Evolutionary conservation across 805 yeast genomes (phyloP).

Genomic region (Kodamaea kakaduensis): DNA sequence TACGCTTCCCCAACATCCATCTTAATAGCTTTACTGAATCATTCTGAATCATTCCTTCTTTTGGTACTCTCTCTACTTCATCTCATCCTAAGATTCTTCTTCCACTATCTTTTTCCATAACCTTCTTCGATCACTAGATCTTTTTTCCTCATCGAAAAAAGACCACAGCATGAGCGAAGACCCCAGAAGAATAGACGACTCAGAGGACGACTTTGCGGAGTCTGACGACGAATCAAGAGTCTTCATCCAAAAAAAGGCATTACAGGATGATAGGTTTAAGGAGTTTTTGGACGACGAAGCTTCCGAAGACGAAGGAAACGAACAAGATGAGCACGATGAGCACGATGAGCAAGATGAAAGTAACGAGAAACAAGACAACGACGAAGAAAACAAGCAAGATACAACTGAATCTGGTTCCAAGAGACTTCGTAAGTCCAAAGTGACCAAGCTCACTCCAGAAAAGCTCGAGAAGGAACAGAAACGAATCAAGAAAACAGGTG

Average conservation of each 20-base stretch:
- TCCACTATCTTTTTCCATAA: no score
- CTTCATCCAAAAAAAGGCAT: slow-evolving; percentile 9
- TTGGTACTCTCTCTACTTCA: no score
- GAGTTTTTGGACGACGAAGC: slow-evolving; percentile 12
- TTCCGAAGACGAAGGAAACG: slow-evolving; percentile 11
- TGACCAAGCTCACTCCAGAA: slow-evolving; percentile 54
- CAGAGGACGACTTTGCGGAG: slow-evolving; percentile 11
- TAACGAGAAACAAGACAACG: slow-evolving; percentile 16
- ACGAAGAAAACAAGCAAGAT: slow-evolving; percentile 14
- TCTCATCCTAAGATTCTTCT: no score
- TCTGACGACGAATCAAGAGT: slow-evolving; percentile 7
- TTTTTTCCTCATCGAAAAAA: neutral
- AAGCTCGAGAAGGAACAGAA: slow-evolving; percentile 52
- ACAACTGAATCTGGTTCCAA: slow-evolving; percentile 4
- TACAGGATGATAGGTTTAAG: slow-evolving; percentile 12
- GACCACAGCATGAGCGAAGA: neutral
- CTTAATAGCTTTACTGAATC: no score
- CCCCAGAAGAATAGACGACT: slow-evolving; percentile 5
- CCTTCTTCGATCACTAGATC: no score
- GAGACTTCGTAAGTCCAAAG: slow-evolving; percentile 6
- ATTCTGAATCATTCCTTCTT: no score
- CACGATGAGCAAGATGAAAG: slow-evolving; percentile 16
- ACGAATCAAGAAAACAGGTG: slow-evolving; percentile 72
- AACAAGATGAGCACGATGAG: slow-evolving; percentile 14
- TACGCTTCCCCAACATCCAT: no score